Evolutionary conservation across 2,329 filamentous ascomycete genomes (phyloP).

Genomic region (Penicillium sp.): DNA sequence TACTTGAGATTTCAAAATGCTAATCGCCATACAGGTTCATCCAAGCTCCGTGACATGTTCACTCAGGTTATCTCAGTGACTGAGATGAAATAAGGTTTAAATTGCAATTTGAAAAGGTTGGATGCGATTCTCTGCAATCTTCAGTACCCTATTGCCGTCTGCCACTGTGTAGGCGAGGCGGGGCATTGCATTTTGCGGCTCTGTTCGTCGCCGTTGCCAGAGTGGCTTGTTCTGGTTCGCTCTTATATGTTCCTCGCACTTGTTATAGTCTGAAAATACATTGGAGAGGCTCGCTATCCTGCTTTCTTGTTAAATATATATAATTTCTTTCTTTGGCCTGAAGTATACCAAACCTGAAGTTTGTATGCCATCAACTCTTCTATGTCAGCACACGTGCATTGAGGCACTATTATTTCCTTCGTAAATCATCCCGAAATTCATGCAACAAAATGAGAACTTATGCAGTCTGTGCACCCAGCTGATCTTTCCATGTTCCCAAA

Average conservation of each 20-base stretch:
- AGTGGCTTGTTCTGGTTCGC: slow-evolving; percentile 15
- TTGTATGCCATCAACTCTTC: neutral
- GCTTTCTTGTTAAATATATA: neutral
- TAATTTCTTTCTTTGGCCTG: neutral
- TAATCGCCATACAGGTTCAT: slow-evolving; percentile 35
- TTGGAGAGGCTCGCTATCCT: slow-evolving; percentile 9
- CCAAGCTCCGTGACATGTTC: slow-evolving; percentile 43
- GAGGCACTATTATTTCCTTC: neutral
- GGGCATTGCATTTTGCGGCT: slow-evolving; percentile 14
- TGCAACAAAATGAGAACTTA: neutral
- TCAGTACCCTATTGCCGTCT: slow-evolving; percentile 16
- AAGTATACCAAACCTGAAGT: neutral
- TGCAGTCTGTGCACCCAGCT: slow-evolving; percentile 15
- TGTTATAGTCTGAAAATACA: slow-evolving; percentile 14
- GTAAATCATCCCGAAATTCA: neutral
- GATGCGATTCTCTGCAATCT: slow-evolving; percentile 26
- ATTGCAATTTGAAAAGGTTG: slow-evolving; percentile 31
- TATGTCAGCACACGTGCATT: neutral
- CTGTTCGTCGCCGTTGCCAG: slow-evolving; percentile 12
- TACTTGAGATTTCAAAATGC: neutral
- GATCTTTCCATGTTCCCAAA: slow-evolving; percentile 44
- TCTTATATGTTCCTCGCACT: slow-evolving; percentile 17
- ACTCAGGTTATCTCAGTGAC: slow-evolving; percentile 28
- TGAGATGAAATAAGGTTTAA: slow-evolving; percentile 28
- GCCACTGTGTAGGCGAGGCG: slow-evolving; percentile 12